Evolutionary conservation across 2,329 filamentous ascomycete genomes (phyloP), one percentile per base, ranked within the genome.

Genomic region (Pseudogymnoascus sp.): DNA sequence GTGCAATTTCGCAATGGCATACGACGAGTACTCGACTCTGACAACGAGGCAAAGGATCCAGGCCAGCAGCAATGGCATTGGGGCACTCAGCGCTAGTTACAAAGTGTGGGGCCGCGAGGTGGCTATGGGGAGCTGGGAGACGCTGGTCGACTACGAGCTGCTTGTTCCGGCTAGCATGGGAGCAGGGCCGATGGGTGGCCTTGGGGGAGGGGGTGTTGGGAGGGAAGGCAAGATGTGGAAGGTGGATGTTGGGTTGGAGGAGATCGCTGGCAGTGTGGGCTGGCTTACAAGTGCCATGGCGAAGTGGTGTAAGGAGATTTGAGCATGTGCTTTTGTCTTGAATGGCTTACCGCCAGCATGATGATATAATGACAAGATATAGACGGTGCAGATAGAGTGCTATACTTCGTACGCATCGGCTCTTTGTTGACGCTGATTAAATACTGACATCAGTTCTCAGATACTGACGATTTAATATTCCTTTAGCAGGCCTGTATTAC

Each of bases 1-100:
- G 18, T 85, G 90, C 73, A 92, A 92, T 74, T 92, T 94, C 70
- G 85, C 88, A 69, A 91, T 94, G 84, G 88, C 88, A 0, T 94
- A 94, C 75, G 89, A 92, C 72, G 90, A 95, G 74, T 94, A 94
- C 77, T 85, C 84, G 65, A 82, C 84, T 6, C 80, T 93, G n/a
- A 89, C 90, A 66, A 84, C 86, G 23, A 83, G 84, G 69, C 89
- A 91, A 65, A 84, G 89, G 56, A 84, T 92, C 35, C 88, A 91
- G 75, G 85, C 84, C 14, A 84, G 86, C 0, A 84, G 84, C 12
- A 82, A 85, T 12, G 89, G 88, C 0, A 80, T 89, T 71, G 75
- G 87, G 21, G 87, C 87, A 1, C 76, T 86, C 11, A 86, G 87
- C 1, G 84, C 83, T 12, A 81, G 83, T 21, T 81, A 81, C 7